phyloP scores from a whole-genome alignment of 2,329 filamentous ascomycete genomes.

The Myrmaecium sp. region DNA sequence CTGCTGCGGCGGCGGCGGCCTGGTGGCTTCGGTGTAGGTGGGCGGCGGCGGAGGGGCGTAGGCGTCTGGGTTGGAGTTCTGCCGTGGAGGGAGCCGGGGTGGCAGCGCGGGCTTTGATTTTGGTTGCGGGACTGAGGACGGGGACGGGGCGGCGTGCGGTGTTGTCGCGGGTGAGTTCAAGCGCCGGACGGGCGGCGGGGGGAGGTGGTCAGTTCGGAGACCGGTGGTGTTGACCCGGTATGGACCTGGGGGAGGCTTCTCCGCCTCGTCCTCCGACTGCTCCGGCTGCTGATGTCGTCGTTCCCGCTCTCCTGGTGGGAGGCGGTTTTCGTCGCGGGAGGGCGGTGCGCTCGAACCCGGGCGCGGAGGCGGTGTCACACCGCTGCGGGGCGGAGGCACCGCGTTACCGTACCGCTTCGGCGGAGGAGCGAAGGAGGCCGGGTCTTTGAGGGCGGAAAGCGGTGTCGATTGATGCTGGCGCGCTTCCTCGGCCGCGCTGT shows the following conservation, averaged over 20 bases:
- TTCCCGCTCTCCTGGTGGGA: no score
- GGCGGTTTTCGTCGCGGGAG: no score
- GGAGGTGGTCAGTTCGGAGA: conserved; percentile 49
- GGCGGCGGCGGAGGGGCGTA: conserved; percentile 29
- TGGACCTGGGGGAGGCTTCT: conserved; percentile 37
- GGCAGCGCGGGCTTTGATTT: conserved; percentile 39
- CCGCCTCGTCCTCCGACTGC: conserved; percentile 18
- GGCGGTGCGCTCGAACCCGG: no score
- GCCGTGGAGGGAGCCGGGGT: conserved; percentile 55
- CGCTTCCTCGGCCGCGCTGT: conserved; percentile 20
- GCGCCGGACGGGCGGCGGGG: conserved; percentile 48
- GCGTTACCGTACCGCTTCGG: conserved; percentile 38
- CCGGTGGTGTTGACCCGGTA: conserved; percentile 57
- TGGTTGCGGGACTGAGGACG: conserved; percentile 11
- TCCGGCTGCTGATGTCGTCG: conserved; percentile 18
- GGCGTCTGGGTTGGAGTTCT: conserved; percentile 34
- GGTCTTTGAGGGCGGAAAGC: conserved; percentile 56
- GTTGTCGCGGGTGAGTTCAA: conserved; percentile 13
- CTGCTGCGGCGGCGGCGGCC: conserved; percentile 12
- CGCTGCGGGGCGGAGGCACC: not conserved
- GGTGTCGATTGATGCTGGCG: conserved; percentile 42
- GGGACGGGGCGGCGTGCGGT: conserved; percentile 9
- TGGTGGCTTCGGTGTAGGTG: conserved; percentile 28
- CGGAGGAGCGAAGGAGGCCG: conserved; percentile 61
- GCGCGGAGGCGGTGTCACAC: conserved; percentile 1